A percentile compares a stretch with the other conserved stretches of the same genome.
These are phyloP conservation scores for Apiospora phragmitis DNA, from an alignment of 2,329 filamentous ascomycete species.

Conservation along the genomic window DNA sequence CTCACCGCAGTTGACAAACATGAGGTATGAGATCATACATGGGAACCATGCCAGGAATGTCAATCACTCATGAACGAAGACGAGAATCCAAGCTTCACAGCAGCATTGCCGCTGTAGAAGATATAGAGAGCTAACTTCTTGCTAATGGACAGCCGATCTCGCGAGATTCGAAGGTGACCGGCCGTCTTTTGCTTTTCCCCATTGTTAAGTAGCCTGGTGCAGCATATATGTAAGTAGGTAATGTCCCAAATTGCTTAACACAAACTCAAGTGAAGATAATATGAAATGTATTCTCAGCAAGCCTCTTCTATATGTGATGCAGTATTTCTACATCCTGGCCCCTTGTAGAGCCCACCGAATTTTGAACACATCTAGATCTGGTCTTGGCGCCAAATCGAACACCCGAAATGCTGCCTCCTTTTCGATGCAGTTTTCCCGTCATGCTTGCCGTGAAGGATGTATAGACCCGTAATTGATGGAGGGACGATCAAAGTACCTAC, in stretches of 20 bases:
- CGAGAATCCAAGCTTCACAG: no score
- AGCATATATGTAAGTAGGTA: no score
- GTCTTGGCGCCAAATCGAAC: not conserved
- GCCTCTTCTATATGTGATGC: not conserved
- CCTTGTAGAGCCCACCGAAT: not conserved
- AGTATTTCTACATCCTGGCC: not conserved
- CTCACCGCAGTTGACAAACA: not conserved
- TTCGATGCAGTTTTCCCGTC: not conserved
- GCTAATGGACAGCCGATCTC: not conserved
- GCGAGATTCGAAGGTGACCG: not conserved
- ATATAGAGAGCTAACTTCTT: not conserved
- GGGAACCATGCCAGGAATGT: not conserved
- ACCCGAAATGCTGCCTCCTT: not conserved
- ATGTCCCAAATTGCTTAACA: not conserved
- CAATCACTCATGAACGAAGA: no score
- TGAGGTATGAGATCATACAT: conserved; percentile 3
- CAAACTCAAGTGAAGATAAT: not conserved
- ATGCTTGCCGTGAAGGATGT: not conserved
- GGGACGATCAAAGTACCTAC: not conserved
- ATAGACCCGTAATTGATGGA: no score
- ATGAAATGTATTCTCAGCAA: not conserved
- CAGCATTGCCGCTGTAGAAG: not conserved
- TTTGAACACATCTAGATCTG: not conserved
- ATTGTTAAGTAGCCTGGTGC: not conserved
- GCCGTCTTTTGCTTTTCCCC: not conserved